Conservation (phyloP, 169 alveolate genomes). For the Theileria orientalis region DNA sequence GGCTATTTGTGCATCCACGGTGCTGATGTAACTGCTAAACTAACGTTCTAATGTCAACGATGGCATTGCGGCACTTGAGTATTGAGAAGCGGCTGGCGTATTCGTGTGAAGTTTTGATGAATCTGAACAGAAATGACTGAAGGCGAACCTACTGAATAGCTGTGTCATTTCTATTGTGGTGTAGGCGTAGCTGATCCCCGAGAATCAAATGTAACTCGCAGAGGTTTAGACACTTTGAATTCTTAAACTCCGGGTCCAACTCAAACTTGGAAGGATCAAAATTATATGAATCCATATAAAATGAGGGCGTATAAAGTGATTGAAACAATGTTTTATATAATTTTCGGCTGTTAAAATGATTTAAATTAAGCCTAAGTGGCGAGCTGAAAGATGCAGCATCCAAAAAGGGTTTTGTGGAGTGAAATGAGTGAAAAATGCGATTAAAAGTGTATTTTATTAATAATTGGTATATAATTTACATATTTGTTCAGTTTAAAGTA, state of each 20-base stretch:
- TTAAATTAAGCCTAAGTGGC: not conserved
- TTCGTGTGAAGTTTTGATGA: slow-evolving; percentile 78
- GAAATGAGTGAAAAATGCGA: no score
- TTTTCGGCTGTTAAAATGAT: not conserved
- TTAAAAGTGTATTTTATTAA: no score
- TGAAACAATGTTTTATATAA: no score
- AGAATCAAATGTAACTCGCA: slow-evolving; percentile 76
- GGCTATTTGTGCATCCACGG: not conserved
- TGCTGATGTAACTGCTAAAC: not conserved
- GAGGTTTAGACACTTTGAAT: slow-evolving; percentile 73
- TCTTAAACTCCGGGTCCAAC: slow-evolving; percentile 67
- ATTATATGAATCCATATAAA: slow-evolving; percentile 31
- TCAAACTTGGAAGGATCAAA: slow-evolving; percentile 36
- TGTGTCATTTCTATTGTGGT: slow-evolving; percentile 72
- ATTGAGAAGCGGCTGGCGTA: slow-evolving; percentile 79
- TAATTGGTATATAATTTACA: no score
- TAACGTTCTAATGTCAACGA: slow-evolving; percentile 80
- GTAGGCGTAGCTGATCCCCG: slow-evolving; percentile 75
- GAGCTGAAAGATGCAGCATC: not conserved
- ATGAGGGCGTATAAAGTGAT: no score
- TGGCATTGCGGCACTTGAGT: slow-evolving; percentile 75
- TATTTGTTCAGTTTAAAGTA: no score
- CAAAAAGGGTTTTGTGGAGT: no score
- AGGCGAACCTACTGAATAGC: slow-evolving; percentile 71
- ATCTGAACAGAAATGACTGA: slow-evolving; percentile 16